These are phyloP conservation scores for Holtermannia corniformis DNA, from an alignment of 768 basidiomycete species.

Conservation along the genomic window DNA sequence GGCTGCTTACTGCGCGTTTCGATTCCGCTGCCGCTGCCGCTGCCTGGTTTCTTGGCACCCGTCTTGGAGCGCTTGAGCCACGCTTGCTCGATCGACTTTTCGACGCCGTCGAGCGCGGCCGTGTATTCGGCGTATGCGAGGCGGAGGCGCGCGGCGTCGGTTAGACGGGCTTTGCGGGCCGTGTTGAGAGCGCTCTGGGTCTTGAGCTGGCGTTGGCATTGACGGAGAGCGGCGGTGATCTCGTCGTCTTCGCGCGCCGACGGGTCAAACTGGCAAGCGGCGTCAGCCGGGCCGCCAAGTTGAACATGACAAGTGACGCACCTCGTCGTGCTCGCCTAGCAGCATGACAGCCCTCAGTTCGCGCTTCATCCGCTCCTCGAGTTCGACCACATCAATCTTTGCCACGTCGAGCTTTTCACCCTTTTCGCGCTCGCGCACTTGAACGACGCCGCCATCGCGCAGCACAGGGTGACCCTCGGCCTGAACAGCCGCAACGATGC, in stretches of 20 bases:
- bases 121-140: conserved; percentile 88
- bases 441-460: not conserved
- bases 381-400: conserved; percentile 49
- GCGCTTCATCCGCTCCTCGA: conserved; percentile 44
- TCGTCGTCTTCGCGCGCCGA: conserved; percentile 64
- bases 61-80: conserved; percentile 71
- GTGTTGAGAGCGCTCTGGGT: conserved; percentile 73
- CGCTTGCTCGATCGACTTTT: conserved; percentile 65
- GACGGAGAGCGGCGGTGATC: conserved; percentile 77
- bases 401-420: conserved; percentile 67
- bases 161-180: conserved; percentile 63
- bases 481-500: conserved; percentile 43
- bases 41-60: conserved; percentile 17
- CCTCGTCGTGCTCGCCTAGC: conserved; percentile 49
- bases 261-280: conserved; percentile 44
- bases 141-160: conserved; percentile 68
- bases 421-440: conserved; percentile 49
- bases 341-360: conserved; percentile 44
- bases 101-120: conserved; percentile 71
- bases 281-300: no score
- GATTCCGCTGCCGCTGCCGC: conserved; percentile 29
- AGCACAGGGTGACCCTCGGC: conserved; percentile 3
- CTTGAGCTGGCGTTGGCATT: conserved; percentile 73
- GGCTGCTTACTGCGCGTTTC: conserved; percentile 33
- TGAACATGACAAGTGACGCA: no score